These are phyloP conservation scores for Monilinia aucupariae DNA, from an alignment of 2,329 filamentous ascomycete genomes.

Conservation along the genomic window DNA sequence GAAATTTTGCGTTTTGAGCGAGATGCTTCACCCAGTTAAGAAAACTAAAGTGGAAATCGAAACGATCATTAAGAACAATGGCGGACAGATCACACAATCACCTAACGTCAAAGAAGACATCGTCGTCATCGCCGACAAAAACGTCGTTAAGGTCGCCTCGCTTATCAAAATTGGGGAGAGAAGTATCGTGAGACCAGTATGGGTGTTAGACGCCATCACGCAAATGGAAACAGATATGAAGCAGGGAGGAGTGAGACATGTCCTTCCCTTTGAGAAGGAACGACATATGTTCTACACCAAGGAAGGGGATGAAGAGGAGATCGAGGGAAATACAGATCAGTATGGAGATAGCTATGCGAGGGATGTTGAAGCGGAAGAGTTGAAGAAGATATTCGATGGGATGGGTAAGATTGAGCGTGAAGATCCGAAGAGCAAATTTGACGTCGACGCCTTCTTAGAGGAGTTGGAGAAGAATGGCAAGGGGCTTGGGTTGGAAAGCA, in stretches of 20 bases:
- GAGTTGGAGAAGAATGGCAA: conserved; percentile 53
- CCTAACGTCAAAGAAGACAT: conserved; percentile 57
- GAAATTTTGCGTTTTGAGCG: conserved; percentile 79
- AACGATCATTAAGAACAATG: conserved; percentile 73
- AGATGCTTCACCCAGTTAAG: conserved; percentile 63
- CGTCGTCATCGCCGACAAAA: conserved; percentile 74
- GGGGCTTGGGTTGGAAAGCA: conserved; percentile 42
- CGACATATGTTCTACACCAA: conserved; percentile 71
- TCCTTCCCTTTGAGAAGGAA: conserved; percentile 55
- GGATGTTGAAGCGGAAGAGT: conserved; percentile 59
- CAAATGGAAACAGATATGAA: conserved; percentile 46
- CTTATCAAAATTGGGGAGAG: conserved; percentile 65
- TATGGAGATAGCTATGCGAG: conserved; percentile 81
- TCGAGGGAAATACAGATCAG: conserved; percentile 61
- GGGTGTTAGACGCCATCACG: conserved; percentile 68
- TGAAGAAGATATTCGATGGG: conserved; percentile 46
- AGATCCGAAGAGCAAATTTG: not conserved
- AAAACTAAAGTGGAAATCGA: conserved; percentile 77
- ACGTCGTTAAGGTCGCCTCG: conserved; percentile 74
- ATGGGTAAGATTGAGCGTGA: conserved; percentile 45
- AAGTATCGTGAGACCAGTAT: conserved; percentile 71
- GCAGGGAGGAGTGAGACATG: conserved; percentile 43
- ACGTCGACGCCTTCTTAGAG: conserved; percentile 42
- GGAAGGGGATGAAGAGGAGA: conserved; percentile 48
- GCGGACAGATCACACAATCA: conserved; percentile 72